Evolutionary conservation across 2,329 filamentous ascomycete genomes (phyloP), one percentile per base, ranked within the genome.

Genomic region (Curvularia spicifera): DNA sequence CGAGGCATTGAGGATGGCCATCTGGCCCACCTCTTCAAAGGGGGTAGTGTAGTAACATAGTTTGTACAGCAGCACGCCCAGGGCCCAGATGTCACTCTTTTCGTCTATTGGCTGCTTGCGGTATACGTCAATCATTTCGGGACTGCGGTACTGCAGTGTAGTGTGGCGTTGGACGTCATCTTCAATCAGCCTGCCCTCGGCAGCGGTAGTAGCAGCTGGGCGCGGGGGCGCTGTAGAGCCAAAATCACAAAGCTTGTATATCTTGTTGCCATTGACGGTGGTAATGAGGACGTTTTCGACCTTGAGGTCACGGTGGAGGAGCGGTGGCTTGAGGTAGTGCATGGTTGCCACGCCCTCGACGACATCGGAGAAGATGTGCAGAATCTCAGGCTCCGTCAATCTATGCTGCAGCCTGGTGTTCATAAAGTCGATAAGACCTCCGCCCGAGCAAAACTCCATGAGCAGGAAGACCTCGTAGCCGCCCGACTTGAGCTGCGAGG

Each of bases 81-180:
- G 80, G 0, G 95, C 95, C 95, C 93, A 99, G 29, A 99, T 97
- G 77, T 99, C 95, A 48, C 93, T 96, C 81, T 99, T 99, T 80
- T 99, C 95, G 73, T 99, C 92, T 73, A 99, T 97, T 0, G 95
- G 93, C 69, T 93, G 91, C 78, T 96, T 97, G 63, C 93, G 85
- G 79, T 97, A 99, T 24, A 99, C 95, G 72, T 99, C 95, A 60
- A 99, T 89, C 95, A 99, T 99, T 79, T 99, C 95, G 5, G 95
- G 95, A 75, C 94, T 98, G 66, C 95, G 86, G 76, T 99, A 99
- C 77, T 99, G 95, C 78, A 99, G 84, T 0, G 95, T 99, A 0
- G 95, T 99, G 75, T 99, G 94, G 71, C 91, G 91, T 78, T 98
- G 95, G 12, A 99, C 89, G 78, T 99, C 95, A 74, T 99, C 95